A percentile compares a stretch with the other conserved stretches of the same genome.
Conservation (phyloP, 305 asterid species). For the Fraxinus albicans region DNA sequence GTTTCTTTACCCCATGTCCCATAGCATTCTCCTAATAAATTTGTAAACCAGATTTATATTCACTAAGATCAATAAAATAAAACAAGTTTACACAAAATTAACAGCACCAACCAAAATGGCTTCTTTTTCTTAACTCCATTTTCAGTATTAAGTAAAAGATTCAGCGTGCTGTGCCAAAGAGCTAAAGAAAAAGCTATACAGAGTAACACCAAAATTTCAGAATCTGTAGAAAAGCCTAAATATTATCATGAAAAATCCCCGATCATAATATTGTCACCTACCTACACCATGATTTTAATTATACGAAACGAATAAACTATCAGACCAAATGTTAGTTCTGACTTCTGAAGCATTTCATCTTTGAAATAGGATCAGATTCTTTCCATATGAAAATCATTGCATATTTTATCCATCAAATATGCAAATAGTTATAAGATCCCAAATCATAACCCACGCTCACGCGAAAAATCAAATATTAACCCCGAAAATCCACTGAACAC, state of each 20-base stretch:
- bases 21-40: not conserved
- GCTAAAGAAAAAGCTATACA: not conserved
- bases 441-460: not conserved
- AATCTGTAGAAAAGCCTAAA: not conserved
- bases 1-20: not conserved
- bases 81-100: not conserved
- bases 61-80: not conserved
- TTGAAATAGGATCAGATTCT: not conserved
- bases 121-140: not conserved
- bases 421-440: not conserved
- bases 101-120: not conserved
- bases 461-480: not conserved
- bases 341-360: not conserved
- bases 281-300: not conserved
- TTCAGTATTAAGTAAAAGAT: not conserved
- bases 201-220: not conserved
- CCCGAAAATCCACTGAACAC: constrained; percentile 12
- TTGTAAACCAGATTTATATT: not conserved
- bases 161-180: not conserved
- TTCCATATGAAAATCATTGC: not conserved
- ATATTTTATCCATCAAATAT: not conserved
- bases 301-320: too few relatives aligned
- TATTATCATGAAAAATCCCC: not conserved
- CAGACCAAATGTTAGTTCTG: not conserved
- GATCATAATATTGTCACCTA: not conserved